Percentiles rank a stretch among this genome's conserved stretches.
Evolutionary conservation across 106 monocot species (phyloP).

Genomic region (Ottelia alismoides): DNA sequence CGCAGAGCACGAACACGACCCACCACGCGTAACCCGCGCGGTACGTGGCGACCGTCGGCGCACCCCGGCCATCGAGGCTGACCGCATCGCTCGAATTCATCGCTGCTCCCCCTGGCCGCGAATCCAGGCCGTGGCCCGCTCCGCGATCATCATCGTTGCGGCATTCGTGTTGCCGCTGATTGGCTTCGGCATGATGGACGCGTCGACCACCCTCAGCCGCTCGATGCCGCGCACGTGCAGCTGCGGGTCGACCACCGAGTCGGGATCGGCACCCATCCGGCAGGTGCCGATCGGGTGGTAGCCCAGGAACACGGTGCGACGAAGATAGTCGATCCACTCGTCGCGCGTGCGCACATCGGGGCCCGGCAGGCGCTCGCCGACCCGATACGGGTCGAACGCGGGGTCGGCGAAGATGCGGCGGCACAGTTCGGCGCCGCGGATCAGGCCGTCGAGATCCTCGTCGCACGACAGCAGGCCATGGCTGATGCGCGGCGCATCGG

Average conservation of each 20-base stretch:
- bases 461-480: not conserved
- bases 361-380: not conserved
- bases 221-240: slow-evolving; percentile 5
- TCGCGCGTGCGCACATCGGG: not conserved
- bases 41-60: too few relatives aligned
- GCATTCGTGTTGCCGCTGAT: slow-evolving; percentile 8
- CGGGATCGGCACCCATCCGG: not conserved
- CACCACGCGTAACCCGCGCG: too few relatives aligned
- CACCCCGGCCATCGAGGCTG: too few relatives aligned
- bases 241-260: not conserved
- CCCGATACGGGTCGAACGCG: not conserved
- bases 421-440: not conserved
- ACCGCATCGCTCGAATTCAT: not conserved
- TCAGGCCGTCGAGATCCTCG: not conserved
- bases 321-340: not conserved
- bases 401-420: not conserved
- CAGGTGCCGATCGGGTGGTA: slow-evolving; percentile 2
- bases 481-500: not conserved
- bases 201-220: slow-evolving; percentile 6
- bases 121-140: not conserved
- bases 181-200: slow-evolving; percentile 1
- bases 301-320: not conserved
- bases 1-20: too few relatives aligned
- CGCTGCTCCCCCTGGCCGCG: not conserved
- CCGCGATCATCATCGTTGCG: slow-evolving; percentile 1